Evolutionary conservation across 108 stramenopile species (phyloP), one percentile per base, ranked within the genome.

Genomic region (Fragilaria crotonensis): DNA sequence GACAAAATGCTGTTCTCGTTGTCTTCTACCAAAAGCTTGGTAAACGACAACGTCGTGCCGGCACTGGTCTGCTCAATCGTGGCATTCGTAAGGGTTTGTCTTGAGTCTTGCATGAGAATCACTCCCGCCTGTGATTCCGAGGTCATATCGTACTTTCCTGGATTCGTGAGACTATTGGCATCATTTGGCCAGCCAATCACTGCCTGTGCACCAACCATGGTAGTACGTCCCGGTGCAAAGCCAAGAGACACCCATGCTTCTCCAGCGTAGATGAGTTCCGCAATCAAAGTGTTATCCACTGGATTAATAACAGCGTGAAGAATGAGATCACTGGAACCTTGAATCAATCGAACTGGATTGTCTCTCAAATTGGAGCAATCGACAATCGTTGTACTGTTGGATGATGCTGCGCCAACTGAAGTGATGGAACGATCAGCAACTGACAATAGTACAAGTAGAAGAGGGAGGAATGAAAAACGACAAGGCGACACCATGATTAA

Each of bases 161-260:
- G 46, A 32, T 52, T 30, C 0, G 56, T 57, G 30, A 63, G 59
- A n/a, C n/a, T n/a, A n/a, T n/a, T n/a, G n/a, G n/a, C n/a, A n/a
- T n/a, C n/a, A 52, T 64, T 73, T 1, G 82, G 78, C 7, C 77
- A 29, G 1, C 78, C 82, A 66, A 85, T 75, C 25, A 85, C 78
- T 45, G 78, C 80, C 5, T 74, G 66, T 25, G 63, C 54, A 0
- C 69, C 72, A 28, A 74, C 44, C 80, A 84, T 84, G 3, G 51
- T 55, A n/a, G n/a, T n/a, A 19, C 64, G 45, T n/a, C n/a, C n/a
- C 23, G 21, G 26, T 23, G 52, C 61, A 29, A 72, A 52, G 18
- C 55, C 81, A 62, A 80, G 57, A 3, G 56, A 75, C 25, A 78
- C 51, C 72, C 83, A 80, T 5, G 71, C 62, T 41, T 50, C 48